Percentiles rank a stretch among this genome's conserved stretches.
phyloP scores from a whole-genome alignment of 2,329 filamentous ascomycete species.

The Myrmaecium sp. region DNA sequence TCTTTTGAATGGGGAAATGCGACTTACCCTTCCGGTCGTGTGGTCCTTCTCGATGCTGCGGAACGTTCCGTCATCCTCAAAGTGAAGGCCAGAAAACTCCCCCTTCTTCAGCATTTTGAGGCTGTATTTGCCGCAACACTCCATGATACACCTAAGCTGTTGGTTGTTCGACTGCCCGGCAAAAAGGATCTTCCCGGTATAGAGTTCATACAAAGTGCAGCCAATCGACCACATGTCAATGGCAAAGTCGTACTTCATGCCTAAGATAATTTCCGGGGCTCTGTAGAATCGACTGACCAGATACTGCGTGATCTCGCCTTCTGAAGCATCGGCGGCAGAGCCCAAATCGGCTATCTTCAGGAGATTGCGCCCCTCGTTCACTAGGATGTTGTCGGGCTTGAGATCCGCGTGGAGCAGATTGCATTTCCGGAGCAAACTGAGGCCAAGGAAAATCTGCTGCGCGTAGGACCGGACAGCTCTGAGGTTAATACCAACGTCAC shows the following conservation, averaged over 20 bases:
- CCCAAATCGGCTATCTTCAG: slow-evolving; percentile 95
- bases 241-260: slow-evolving; percentile 86
- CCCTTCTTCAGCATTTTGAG: slow-evolving; percentile 77
- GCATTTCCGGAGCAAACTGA: slow-evolving; percentile 77
- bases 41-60: slow-evolving; percentile 74
- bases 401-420: slow-evolving; percentile 91
- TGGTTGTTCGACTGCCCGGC: slow-evolving; percentile 93
- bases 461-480: slow-evolving; percentile 77
- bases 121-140: slow-evolving; percentile 82
- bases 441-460: slow-evolving; percentile 80
- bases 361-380: slow-evolving; percentile 65
- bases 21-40: slow-evolving; percentile 50
- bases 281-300: slow-evolving; percentile 95
- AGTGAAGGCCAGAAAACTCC: slow-evolving; percentile 58
- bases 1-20: slow-evolving; percentile 5
- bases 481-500: slow-evolving; percentile 83
- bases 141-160: slow-evolving; percentile 94
- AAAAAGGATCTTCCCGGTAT: slow-evolving; percentile 94
- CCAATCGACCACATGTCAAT: slow-evolving; percentile 98
- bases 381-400: slow-evolving; percentile 94
- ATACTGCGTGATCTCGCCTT: slow-evolving; percentile 80
- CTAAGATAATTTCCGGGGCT: slow-evolving; percentile 68
- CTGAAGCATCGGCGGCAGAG: slow-evolving; percentile 81
- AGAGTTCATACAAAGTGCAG: slow-evolving; percentile 91
- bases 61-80: slow-evolving; percentile 73